These are phyloP conservation scores for Talaromyces sp. DNA, from an alignment of 2,329 filamentous ascomycete species.

Conservation along the genomic window DNA sequence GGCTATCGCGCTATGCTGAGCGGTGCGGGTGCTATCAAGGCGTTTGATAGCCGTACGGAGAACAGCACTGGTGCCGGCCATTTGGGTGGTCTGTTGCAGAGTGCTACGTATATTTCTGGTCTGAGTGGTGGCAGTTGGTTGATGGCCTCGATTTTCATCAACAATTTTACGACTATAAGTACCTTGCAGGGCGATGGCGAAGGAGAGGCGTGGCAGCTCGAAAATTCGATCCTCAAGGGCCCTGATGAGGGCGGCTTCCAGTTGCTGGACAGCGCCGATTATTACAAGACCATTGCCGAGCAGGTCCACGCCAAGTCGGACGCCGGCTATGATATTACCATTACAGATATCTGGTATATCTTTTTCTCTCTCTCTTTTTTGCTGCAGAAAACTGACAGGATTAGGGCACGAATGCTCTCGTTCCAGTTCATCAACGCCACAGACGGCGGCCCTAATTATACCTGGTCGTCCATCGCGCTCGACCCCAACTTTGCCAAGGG, in stretches of 20 bases:
- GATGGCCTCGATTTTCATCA: constrained; percentile 71
- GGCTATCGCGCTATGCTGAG: constrained; percentile 84
- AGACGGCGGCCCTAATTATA: constrained; percentile 70
- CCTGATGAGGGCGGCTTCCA: constrained; percentile 46
- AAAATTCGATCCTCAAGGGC: constrained; percentile 57
- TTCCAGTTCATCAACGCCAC: constrained; percentile 78
- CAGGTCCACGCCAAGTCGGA: constrained; percentile 58
- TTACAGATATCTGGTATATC: constrained; percentile 76
- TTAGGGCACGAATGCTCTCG: constrained; percentile 67
- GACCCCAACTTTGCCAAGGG: constrained; percentile 59
- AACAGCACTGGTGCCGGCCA: constrained; percentile 61
- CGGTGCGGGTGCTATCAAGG: constrained; percentile 72
- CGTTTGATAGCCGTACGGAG: constrained; percentile 69
- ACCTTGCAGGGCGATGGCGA: constrained; percentile 45
- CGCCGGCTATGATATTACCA: constrained; percentile 63
- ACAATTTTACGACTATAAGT: constrained; percentile 70
- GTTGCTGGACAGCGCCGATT: constrained; percentile 48
- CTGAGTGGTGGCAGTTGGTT: constrained; percentile 82
- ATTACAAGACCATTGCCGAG: constrained; percentile 58
- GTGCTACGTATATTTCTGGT: constrained; percentile 73
- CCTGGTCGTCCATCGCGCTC: constrained; percentile 73
- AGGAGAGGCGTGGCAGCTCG: constrained; percentile 57
- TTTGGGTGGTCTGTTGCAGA: constrained; percentile 75
- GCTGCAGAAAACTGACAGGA: neutral
- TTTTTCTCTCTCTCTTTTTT: neutral